phyloP scores from a whole-genome alignment of 2,329 filamentous ascomycete species.

The Thielaviopsis populi region DNA sequence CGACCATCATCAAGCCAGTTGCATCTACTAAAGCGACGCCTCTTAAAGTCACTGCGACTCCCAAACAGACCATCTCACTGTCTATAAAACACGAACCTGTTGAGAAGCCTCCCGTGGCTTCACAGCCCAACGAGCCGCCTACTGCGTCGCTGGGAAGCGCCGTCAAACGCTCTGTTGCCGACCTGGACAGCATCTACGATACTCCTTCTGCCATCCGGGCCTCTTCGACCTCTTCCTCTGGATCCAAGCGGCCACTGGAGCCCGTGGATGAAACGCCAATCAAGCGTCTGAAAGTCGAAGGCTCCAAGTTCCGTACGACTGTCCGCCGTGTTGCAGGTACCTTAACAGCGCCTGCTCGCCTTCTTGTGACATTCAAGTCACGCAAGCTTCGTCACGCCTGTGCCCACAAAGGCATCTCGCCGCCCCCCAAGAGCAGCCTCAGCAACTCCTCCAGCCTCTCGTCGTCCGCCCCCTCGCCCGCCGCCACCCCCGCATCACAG shows the following conservation, averaged over 20 bases:
- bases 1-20: slow-evolving; percentile 7
- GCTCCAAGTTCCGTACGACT: slow-evolving; percentile 1
- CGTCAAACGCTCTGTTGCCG: not conserved
- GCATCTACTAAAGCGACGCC: slow-evolving; percentile 2
- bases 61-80: slow-evolving; percentile 14
- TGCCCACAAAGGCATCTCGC: slow-evolving; percentile 14
- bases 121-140: not conserved
- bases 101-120: slow-evolving; percentile 1
- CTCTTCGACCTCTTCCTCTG: not conserved
- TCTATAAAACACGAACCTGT: slow-evolving; percentile 15
- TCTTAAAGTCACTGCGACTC: not conserved
- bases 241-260: slow-evolving; percentile 14
- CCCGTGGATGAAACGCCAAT: not conserved
- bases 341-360: not conserved
- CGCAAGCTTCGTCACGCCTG: slow-evolving; percentile 13
- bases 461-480: slow-evolving; percentile 8
- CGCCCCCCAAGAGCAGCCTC: slow-evolving; percentile 1
- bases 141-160: not conserved
- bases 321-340: not conserved
- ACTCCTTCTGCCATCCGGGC: not conserved
- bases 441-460: slow-evolving; percentile 7
- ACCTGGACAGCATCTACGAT: slow-evolving; percentile 11
- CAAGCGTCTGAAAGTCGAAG: slow-evolving; percentile 14
- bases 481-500: not conserved
- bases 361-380: slow-evolving; percentile 13